These are phyloP conservation scores for Triangularia verruculosa DNA, from an alignment of 2,329 filamentous ascomycete genomes.

Conservation along the genomic window DNA sequence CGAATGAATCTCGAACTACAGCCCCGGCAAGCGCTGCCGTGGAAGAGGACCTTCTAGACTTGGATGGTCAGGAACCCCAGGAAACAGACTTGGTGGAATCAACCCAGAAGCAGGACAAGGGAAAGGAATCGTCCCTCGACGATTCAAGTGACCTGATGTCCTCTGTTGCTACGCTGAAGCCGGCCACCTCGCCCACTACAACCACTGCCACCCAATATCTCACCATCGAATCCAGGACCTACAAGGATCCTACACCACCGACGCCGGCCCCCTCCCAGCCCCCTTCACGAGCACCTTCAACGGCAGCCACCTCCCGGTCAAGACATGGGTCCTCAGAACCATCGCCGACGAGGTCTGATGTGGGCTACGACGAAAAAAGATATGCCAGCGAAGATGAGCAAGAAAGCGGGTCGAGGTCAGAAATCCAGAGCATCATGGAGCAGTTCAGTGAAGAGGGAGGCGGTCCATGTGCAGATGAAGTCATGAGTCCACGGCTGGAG, in stretches of 20 bases:
- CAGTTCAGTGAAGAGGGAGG: conserved; percentile 79
- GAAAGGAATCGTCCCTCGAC: conserved; percentile 8
- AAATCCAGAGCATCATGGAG: conserved; percentile 97
- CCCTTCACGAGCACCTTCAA: conserved; percentile 57
- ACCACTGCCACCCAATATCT: conserved; percentile 43
- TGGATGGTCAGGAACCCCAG: background rate
- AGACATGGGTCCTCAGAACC: conserved; percentile 37
- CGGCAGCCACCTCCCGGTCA: conserved; percentile 49
- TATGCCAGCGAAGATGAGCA: conserved; percentile 60
- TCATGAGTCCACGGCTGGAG: conserved; percentile 87
- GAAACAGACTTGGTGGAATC: background rate
- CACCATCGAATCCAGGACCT: conserved; percentile 46
- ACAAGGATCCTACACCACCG: conserved; percentile 57
- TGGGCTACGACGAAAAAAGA: conserved; percentile 55
- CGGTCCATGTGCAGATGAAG: conserved; percentile 72
- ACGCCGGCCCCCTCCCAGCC: conserved; percentile 55
- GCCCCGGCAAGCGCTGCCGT: conserved; percentile 2
- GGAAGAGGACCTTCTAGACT: conserved; percentile 15
- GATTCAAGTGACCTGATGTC: conserved; percentile 37
- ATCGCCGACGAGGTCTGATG: conserved; percentile 55
- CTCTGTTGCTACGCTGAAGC: conserved; percentile 49
- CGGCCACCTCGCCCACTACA: conserved; percentile 39
- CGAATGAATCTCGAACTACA: background rate
- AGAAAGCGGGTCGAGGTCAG: conserved; percentile 69
- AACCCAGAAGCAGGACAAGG: background rate